Evolutionary conservation across 1,284 basidiomycete genomes (phyloP), one percentile per base, ranked within the genome.

Genomic region (Cutaneotrichosporon cyanovorans): DNA sequence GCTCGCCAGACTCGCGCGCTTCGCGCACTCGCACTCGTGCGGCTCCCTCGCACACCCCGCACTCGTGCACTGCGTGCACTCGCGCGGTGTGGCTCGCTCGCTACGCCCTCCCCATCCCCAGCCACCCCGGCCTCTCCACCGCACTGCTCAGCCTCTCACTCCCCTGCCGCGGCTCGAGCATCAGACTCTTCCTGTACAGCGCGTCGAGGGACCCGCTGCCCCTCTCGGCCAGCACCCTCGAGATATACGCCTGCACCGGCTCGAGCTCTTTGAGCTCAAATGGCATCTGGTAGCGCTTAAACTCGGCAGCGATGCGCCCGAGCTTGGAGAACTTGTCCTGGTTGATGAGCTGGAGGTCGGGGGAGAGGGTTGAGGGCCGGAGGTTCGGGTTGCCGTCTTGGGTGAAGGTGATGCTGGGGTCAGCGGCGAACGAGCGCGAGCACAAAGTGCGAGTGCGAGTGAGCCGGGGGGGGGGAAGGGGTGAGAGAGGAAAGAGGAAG

Each of bases 261-360:
- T 63, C 63, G 12, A 72, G 46, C 56, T 69, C 66, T 31, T 66
- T 67, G 37, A 71, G 64, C 46, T 70, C 68, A 55, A 65, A 72
- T 10, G 68, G 65, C 66, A 59, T 56, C 59, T 98, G 93, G 76
- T 93, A 97, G 32, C 89, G 83, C 71, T 89, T 86, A 78, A 97
- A 87, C 61, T 93, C 90, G 75, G 85, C 81, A 23, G 92, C 80
- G 57, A 93, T 92, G 57, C 84, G 78, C 18, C 87, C 86, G 46
- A 96, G 78, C 69, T 90, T 91, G 65, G 86, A 82, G 60, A 85
- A 95, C 73, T 88, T 93, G 74, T 92, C 93, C 68, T 95, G 92
- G 72, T 98, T 98, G 67, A 97, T 78, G 40, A 98, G 73, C 63
- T 84, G 85, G 68, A 88, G 83, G 41, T 80, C 79, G 2, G 84